phyloP scores from a whole-genome alignment of 1,284 basidiomycete species.

The Trametes pubescens region DNA sequence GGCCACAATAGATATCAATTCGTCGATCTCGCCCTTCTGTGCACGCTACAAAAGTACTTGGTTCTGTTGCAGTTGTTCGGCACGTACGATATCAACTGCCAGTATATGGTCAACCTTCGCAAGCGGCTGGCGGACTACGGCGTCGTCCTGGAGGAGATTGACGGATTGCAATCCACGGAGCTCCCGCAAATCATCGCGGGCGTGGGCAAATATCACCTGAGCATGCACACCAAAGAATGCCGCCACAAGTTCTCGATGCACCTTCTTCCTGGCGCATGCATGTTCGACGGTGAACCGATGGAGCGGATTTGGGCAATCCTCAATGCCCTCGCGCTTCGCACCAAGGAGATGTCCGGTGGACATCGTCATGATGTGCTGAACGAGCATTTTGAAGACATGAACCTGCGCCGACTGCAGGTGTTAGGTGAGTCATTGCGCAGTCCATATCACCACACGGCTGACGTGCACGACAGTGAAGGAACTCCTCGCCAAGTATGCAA shows the following conservation, averaged over 20 bases:
- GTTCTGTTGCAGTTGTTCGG: background rate
- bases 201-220: constrained; percentile 37
- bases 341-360: constrained; percentile 34
- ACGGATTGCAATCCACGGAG: background rate
- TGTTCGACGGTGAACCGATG: constrained; percentile 33
- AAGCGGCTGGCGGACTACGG: constrained; percentile 4
- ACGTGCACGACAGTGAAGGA: background rate
- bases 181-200: constrained; percentile 11
- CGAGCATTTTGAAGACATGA: constrained; percentile 16
- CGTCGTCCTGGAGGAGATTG: background rate
- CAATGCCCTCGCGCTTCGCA: constrained; percentile 26
- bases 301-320: constrained; percentile 34
- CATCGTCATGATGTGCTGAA: constrained; percentile 37
- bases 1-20: constrained; percentile 4
- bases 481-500: background rate
- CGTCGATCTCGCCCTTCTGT: constrained; percentile 20
- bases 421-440: background rate
- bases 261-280: constrained; percentile 24
- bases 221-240: constrained; percentile 32
- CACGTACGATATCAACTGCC: constrained; percentile 26
- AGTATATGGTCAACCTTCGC: constrained; percentile 16
- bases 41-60: constrained; percentile 12
- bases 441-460: background rate
- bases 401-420: background rate
- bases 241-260: constrained; percentile 32